Evolutionary conservation across 164 flowering plant species (phyloP).

Genomic region (Sedum album): DNA sequence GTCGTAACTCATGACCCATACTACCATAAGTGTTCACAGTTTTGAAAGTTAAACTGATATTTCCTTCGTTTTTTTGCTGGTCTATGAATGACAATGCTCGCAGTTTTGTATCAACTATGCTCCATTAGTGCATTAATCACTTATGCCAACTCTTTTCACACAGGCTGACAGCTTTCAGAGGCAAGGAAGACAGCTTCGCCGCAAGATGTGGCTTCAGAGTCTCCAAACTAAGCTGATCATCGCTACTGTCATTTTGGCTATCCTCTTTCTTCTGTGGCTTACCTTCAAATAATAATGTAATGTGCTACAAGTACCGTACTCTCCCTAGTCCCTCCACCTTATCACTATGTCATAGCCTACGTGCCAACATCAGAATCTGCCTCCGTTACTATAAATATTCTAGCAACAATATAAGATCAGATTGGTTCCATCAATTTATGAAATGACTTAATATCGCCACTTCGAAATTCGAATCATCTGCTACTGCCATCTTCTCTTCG

Average conservation of each 20-base stretch:
- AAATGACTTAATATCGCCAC: too few relatives aligned
- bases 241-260: conserved; percentile 42
- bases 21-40: too few relatives aligned
- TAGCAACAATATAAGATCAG: background rate
- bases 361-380: too few relatives aligned
- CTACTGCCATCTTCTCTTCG: too few relatives aligned
- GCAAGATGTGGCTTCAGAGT: conserved; percentile 94
- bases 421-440: background rate
- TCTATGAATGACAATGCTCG: too few relatives aligned
- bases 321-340: background rate
- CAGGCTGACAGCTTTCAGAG: conserved; percentile 98
- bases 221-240: conserved; percentile 71
- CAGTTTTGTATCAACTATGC: background rate
- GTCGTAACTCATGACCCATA: too few relatives aligned
- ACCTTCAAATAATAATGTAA: background rate
- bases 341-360: background rate
- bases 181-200: conserved; percentile 87
- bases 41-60: too few relatives aligned
- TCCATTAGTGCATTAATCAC: background rate
- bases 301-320: background rate
- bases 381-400: too few relatives aligned
- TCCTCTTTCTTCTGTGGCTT: conserved; percentile 60
- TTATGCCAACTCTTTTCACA: background rate
- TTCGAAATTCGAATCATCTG: too few relatives aligned
- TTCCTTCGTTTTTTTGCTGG: too few relatives aligned